A percentile compares a stretch with the other conserved stretches of the same genome.
phyloP scores from a whole-genome alignment of 2,329 filamentous ascomycete species.

The Ophiostoma piceae region DNA sequence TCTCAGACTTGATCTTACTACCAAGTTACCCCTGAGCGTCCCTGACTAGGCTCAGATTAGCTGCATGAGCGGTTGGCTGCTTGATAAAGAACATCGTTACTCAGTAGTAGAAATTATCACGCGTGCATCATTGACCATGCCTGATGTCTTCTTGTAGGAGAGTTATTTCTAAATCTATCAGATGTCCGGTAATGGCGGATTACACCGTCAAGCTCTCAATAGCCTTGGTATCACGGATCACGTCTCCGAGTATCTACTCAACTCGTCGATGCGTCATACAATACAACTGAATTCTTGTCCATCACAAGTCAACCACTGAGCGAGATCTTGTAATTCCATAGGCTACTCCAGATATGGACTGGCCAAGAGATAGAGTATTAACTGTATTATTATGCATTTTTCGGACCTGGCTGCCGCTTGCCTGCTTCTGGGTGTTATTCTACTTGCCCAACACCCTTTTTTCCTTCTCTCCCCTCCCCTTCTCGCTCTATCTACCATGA shows the following conservation, averaged over 20 bases:
- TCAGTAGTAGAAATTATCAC: neutral
- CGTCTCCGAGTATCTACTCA: too few relatives aligned
- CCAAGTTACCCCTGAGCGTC: conserved; percentile 12
- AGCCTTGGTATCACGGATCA: too few relatives aligned
- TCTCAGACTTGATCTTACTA: neutral
- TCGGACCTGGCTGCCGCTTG: neutral
- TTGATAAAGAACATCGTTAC: neutral
- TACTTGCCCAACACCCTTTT: neutral
- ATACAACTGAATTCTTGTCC: too few relatives aligned
- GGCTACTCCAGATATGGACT: neutral
- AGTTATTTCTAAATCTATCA: too few relatives aligned
- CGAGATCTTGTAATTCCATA: neutral
- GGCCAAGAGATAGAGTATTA: neutral
- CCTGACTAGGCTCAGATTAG: conserved; percentile 6
- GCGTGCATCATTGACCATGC: too few relatives aligned
- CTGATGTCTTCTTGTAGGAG: too few relatives aligned
- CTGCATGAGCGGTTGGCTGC: neutral
- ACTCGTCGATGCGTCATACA: too few relatives aligned
- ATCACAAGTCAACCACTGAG: neutral
- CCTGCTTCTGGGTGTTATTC: neutral
- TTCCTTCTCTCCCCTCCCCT: neutral
- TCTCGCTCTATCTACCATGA: neutral
- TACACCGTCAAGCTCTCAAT: too few relatives aligned
- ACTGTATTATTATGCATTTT: neutral
- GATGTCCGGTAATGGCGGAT: too few relatives aligned